phyloP scores from a whole-genome alignment of 2,329 filamentous ascomycete genomes.

The Aspergillus quadrilineatus region DNA sequence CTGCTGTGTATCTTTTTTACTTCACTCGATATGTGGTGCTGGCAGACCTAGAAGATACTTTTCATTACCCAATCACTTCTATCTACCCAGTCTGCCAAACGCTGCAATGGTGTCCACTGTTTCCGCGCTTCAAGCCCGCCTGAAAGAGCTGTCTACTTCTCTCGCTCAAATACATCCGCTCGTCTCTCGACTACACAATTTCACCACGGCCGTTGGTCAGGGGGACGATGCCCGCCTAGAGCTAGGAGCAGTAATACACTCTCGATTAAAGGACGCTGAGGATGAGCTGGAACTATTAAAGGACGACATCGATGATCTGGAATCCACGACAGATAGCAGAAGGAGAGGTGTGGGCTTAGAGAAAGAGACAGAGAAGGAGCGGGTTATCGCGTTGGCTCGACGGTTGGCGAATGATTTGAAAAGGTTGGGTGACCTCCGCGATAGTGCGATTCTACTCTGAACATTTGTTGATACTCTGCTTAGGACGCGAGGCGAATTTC shows the following conservation, averaged over 20 bases:
- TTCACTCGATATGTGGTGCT: too few relatives aligned
- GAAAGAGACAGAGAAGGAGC: constrained; percentile 62
- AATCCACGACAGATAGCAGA: constrained; percentile 42
- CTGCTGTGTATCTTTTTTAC: too few relatives aligned
- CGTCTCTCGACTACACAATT: constrained; percentile 57
- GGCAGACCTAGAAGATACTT: background rate
- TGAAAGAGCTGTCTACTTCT: constrained; percentile 54
- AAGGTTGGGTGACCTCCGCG: constrained; percentile 49
- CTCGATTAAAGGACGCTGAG: constrained; percentile 72
- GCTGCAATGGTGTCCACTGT: constrained; percentile 36
- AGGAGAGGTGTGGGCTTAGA: constrained; percentile 47
- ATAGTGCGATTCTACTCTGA: background rate
- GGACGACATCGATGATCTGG: constrained; percentile 74
- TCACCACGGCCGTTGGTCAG: constrained; percentile 63
- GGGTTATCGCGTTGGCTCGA: constrained; percentile 65
- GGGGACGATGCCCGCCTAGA: constrained; percentile 68
- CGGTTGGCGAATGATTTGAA: constrained; percentile 70
- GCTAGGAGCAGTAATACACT: constrained; percentile 76
- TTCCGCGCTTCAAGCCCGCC: constrained; percentile 46
- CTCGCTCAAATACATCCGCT: constrained; percentile 56
- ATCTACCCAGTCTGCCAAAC: background rate
- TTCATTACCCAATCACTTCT: too few relatives aligned
- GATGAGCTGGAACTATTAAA: constrained; percentile 78
- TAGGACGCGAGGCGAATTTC: constrained; percentile 66
- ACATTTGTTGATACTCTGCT: constrained; percentile 13